Base-by-base conservation (phyloP, 495 filamentous ascomycete species). In the Aspergillus saccharolyticus region DNA sequence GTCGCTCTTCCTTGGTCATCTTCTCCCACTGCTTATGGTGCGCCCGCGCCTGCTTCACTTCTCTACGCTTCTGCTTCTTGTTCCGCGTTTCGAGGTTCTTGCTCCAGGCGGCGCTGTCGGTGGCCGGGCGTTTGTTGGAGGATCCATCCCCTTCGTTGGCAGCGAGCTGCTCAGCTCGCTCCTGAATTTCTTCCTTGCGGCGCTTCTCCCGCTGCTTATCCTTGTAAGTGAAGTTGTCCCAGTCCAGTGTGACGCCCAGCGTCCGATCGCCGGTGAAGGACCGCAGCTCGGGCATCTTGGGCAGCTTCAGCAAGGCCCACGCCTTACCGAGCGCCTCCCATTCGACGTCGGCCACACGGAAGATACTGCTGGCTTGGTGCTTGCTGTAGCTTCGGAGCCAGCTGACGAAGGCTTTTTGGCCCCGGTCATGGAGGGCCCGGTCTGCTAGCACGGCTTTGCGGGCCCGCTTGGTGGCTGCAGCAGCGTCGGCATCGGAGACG, bases 251-350 rank as follows among this genome's bases (percentile, higher is more conserved):
- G 3, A 88, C 69, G 9, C 88, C 88, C 8, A 90, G 70, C 0
- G 75, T 77, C 42, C 80, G 75, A 62, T 90, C 85, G 33, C 85
- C 85, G 0, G 81, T 73, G 66, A 86, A 90, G 17, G 67, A 81
- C 59, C 83, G 85, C 54, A 92, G 69, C 66, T 98, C 94, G 0
- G 95, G 94, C 94, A 98, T 98, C 69, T 89, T 93, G 43, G 94
- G 94, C 50, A 97, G 78, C 56, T 83, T 86, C 42, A 97, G 75
- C 9, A 98, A 76, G 0, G 85, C 89, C 88, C 91, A 98, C 12
- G 86, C 87, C 54, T 84, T 77, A 3, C 86, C 93, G 1, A 95
- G 72, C 44, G 88, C 89, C 42, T 78, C 74, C 94, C 94, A 98
- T 68, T 92, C 85, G 17, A 96, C 76, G 65, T 94, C 89, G 9